Evolutionary conservation across 768 basidiomycete genomes (phyloP), one percentile per base, ranked within the genome.

Genomic region (Inosperma sp.): DNA sequence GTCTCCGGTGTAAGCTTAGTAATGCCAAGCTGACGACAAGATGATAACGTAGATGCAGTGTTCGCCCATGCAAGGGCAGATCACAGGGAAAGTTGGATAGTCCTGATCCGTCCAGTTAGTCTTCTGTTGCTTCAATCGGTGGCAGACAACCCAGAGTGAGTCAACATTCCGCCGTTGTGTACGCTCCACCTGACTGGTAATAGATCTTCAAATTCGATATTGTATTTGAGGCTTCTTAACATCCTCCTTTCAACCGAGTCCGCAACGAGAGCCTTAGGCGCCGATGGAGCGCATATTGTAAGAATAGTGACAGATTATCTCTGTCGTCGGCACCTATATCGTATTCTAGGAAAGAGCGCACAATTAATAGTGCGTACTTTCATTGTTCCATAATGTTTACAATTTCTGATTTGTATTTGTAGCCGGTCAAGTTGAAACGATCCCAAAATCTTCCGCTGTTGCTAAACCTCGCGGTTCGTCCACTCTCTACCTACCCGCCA

Each of bases 371-470:
- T 86, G 55, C 50, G 84, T 74, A 31, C 4, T 21, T 48, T 12
- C 4, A 13, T n/a, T 42, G 9, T 7, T 35, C 13, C 7, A 16
- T 21, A 17, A 10, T 9, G 13, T 16, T 21, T 13, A 21, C 27
- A 30, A 19, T 52, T 19, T 29, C 21, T 17, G 3, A 23, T 10
- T 26, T 27, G 35, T 17, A 2, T 39, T 31, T 29, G n/a, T 55
- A 88, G 86, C 79, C 79, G 7, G 34, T 77, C 0, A 75, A 81
- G 33, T 70, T 78, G 27, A 88, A 87, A 63, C 70, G 75, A 22
- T 73, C 80, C 2, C 72, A 80, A 0, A 58, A 62, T 21, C 65
- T 87, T 1, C 74, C 79, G 0, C 65, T 69, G 0, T 56, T 86
- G n/a, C 62, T 80, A 7, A 57, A 68, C 9, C 72, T 86, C 12